phyloP scores from a whole-genome alignment of 148 eudicot species.

The Bassia scoparia region DNA sequence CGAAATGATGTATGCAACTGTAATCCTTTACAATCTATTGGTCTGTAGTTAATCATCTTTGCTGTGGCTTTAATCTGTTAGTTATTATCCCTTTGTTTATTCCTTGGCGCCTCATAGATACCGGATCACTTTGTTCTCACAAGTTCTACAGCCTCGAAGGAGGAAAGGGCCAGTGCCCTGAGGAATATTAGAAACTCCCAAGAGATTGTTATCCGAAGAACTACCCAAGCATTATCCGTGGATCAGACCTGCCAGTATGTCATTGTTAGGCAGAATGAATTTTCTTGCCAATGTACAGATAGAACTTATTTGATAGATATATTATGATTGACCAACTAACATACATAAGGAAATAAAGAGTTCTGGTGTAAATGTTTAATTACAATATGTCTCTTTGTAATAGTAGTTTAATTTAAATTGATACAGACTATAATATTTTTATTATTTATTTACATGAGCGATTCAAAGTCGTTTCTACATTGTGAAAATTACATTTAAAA shows the following conservation, averaged over 20 bases:
- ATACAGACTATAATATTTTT: too few relatives aligned
- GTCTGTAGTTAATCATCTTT: background rate
- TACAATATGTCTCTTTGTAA: too few relatives aligned
- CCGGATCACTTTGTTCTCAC: slow-evolving; percentile 89
- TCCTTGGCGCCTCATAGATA: slow-evolving; percentile 42
- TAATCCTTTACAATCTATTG: background rate
- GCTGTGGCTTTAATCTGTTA: background rate
- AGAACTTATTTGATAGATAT: too few relatives aligned
- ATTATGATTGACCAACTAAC: too few relatives aligned
- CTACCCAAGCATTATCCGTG: slow-evolving; percentile 68
- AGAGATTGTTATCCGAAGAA: slow-evolving; percentile 52
- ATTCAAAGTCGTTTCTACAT: too few relatives aligned
- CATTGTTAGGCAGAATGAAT: slow-evolving; percentile 85
- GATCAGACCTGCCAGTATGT: slow-evolving; percentile 93
- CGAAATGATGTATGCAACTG: slow-evolving; percentile 57
- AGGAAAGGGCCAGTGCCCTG: slow-evolving; percentile 70
- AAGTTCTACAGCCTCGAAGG: slow-evolving; percentile 80
- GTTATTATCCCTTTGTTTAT: slow-evolving; percentile 1
- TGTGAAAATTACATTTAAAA: too few relatives aligned
- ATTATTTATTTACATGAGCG: too few relatives aligned
- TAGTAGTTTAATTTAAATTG: too few relatives aligned
- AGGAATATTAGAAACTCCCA: slow-evolving; percentile 72
- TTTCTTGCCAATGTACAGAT: too few relatives aligned
- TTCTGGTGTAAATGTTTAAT: too few relatives aligned
- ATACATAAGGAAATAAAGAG: too few relatives aligned